phyloP scores from a whole-genome alignment of 225 moss, liverwort and hornwort species.

The Bryoerythrophyllum caledonicum region DNA sequence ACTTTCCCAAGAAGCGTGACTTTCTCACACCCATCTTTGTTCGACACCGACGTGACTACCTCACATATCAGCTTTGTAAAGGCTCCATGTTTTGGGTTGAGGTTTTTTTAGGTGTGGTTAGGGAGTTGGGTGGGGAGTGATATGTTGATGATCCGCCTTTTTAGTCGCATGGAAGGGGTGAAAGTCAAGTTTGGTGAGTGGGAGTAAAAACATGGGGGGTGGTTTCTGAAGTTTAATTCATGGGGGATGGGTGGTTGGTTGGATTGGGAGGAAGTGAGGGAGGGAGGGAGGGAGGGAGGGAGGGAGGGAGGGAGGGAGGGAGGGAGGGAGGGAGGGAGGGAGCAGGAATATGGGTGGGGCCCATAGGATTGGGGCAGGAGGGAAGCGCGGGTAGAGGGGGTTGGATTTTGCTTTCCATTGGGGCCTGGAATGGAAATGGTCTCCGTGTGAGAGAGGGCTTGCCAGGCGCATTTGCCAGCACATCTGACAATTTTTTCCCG shows the following conservation, averaged over 20 bases:
- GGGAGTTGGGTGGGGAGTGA: background rate
- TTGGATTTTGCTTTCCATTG: background rate
- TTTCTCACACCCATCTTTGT: too few relatives aligned
- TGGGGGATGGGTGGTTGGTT: background rate
- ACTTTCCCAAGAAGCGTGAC: background rate
- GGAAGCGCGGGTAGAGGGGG: background rate
- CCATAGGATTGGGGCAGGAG: background rate
- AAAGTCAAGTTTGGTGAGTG: background rate
- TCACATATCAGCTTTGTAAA: too few relatives aligned
- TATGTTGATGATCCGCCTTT: background rate
- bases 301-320: background rate
- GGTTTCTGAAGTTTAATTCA: too few relatives aligned
- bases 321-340: background rate
- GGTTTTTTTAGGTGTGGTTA: background rate
- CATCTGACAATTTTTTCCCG: background rate
- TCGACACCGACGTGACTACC: too few relatives aligned
- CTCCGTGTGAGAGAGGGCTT: background rate
- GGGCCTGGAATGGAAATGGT: conserved; percentile 23
- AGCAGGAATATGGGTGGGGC: too few relatives aligned
- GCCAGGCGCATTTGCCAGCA: background rate
- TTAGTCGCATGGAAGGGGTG: too few relatives aligned
- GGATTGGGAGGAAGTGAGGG: background rate
- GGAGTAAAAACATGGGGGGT: background rate
- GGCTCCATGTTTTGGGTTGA: too few relatives aligned
- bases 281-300: background rate